Conservation (phyloP, 495 filamentous ascomycete genomes). For the Daldinia decipiens region DNA sequence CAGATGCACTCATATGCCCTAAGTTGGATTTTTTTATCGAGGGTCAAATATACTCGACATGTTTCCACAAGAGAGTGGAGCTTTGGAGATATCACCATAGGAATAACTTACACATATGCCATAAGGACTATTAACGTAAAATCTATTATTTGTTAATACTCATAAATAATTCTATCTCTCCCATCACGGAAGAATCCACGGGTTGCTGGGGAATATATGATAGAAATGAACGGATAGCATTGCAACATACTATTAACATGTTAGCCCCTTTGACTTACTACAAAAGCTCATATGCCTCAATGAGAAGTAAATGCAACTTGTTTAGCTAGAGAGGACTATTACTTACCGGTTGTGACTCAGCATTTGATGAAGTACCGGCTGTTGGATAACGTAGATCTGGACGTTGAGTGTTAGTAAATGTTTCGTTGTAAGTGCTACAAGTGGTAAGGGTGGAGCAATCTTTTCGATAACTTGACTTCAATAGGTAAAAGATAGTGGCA, state of each 20-base stretch:
- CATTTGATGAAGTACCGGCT: slow-evolving; percentile 78
- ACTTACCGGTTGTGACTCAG: slow-evolving; percentile 70
- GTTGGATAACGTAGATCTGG: slow-evolving; percentile 80
- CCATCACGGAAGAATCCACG: neutral
- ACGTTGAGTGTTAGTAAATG: neutral
- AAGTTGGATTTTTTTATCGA: neutral
- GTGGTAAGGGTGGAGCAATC: neutral
- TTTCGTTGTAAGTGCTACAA: neutral
- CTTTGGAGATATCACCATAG: neutral
- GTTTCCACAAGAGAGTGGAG: neutral
- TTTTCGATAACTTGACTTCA: neutral
- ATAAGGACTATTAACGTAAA: slow-evolving; percentile 88
- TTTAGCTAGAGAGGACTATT: neutral
- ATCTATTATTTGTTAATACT: slow-evolving; percentile 42
- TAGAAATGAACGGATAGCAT: neutral
- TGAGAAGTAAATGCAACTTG: neutral
- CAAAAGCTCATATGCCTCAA: neutral
- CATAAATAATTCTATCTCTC: neutral
- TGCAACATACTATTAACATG: neutral
- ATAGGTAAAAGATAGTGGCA: neutral
- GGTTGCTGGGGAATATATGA: neutral
- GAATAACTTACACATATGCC: slow-evolving; percentile 57
- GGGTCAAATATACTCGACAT: neutral
- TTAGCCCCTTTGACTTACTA: neutral
- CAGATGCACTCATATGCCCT: neutral